phyloP scores from a whole-genome alignment of 2,329 filamentous ascomycete species.

The Microsporum canis region DNA sequence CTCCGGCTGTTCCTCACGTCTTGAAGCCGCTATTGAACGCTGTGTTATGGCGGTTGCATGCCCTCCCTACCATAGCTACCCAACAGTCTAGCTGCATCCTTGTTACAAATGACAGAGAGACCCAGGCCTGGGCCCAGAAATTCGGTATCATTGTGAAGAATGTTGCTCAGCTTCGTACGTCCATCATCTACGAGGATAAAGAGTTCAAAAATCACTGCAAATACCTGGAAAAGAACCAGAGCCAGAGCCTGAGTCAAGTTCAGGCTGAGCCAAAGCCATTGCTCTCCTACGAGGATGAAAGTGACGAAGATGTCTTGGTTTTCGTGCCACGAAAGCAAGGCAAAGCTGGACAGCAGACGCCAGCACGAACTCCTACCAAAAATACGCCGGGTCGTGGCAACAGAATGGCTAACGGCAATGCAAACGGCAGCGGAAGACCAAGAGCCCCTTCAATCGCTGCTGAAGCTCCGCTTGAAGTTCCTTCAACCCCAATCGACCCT shows the following conservation, averaged over 20 bases:
- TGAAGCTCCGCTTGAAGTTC: constrained; percentile 32
- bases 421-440: constrained; percentile 12
- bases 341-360: constrained; percentile 24
- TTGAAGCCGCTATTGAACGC: constrained; percentile 36
- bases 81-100: constrained; percentile 31
- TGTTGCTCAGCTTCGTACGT: constrained; percentile 37
- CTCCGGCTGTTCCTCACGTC: constrained; percentile 29
- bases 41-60: constrained; percentile 36
- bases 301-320: constrained; percentile 39
- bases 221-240: constrained; percentile 35
- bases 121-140: constrained; percentile 37
- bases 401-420: constrained; percentile 5
- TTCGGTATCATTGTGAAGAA: constrained; percentile 39
- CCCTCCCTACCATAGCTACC: constrained; percentile 22
- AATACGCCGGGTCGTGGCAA: constrained; percentile 11
- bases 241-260: constrained; percentile 8
- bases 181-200: constrained; percentile 37
- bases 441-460: constrained; percentile 15
- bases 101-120: constrained; percentile 35
- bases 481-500: constrained; percentile 38
- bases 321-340: constrained; percentile 35
- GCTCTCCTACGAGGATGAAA: constrained; percentile 39
- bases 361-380: constrained; percentile 22
- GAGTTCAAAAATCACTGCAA: constrained; percentile 37
- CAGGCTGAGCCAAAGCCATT: constrained; percentile 26